Evolutionary conservation across 306 rosid species (phyloP), one percentile per base, ranked within the genome.

Genomic region (Parietaria judaica): DNA sequence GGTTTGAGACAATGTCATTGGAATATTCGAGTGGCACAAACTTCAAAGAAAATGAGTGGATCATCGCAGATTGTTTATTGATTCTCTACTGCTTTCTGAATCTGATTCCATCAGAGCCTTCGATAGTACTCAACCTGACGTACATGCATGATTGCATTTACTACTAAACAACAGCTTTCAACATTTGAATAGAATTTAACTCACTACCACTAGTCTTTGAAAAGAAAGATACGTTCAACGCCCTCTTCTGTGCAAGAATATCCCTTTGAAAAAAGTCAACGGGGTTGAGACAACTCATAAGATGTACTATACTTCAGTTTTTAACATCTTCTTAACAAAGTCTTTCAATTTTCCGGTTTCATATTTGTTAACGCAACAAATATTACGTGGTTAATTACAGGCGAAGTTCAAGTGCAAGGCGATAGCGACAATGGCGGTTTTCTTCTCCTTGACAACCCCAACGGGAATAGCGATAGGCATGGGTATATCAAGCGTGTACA

Each of bases 391-490:
- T 44, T 54, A 51, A 3, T 6, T 45, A 9, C 68, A 84, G 83
- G 95, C 87, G 11, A 74, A 80, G 60, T 82, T 76, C 61, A 71
- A 73, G 71, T 15, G 64, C 10, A 72, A 35, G 59, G 81, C 75
- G 14, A 74, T 79, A 51, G 70, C 64, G 59, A 67, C 74, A 0
- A 87, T 84, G 95, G 75, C 75, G 35, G 56, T 87, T 1, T 80
- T 87, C 59, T 84, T 82, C 82, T 82, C 91, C 67, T 63, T 87
- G 8, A 82, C 87, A 13, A 76, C 86, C n/a, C 86, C 91, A 51
- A 41, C 73, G 55, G 95, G 95, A 52, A 79, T 83, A 60, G 78
- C 62, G 10, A 35, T 81, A 56, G 95, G 90, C 3, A 78, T 84
- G 23, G 89, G 86, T 11, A 61, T 84, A 66, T 82, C 95, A 75